Percentiles rank a stretch among this genome's conserved stretches.
These are phyloP conservation scores for Aspergillus phoenicis DNA, from an alignment of 2,329 filamentous ascomycete species.

Conservation along the genomic window DNA sequence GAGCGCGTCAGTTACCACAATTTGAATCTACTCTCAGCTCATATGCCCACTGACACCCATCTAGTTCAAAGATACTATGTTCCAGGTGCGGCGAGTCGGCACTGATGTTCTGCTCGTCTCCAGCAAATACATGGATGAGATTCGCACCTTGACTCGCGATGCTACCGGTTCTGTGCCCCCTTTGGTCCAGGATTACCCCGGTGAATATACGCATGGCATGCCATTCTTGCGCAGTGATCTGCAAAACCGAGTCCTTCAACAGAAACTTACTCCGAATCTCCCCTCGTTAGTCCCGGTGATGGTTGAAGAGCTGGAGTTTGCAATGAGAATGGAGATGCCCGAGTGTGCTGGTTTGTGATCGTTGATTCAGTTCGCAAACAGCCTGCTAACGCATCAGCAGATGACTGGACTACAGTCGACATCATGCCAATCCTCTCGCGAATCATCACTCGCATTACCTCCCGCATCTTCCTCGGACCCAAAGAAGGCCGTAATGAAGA, in stretches of 20 bases:
- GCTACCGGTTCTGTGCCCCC: constrained; percentile 16
- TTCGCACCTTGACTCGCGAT: constrained; percentile 23
- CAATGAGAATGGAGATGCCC: not conserved
- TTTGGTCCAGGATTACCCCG: not conserved
- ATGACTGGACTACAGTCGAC: not conserved
- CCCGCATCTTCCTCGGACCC: not conserved
- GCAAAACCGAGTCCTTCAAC: not conserved
- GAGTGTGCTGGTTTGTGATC: not conserved
- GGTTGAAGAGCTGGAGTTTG: not conserved
- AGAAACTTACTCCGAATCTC: not conserved
- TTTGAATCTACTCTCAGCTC: not conserved
- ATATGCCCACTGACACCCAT: not conserved
- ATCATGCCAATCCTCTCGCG: not conserved
- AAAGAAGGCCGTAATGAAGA: not conserved
- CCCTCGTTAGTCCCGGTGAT: not conserved
- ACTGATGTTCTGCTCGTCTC: constrained; percentile 27
- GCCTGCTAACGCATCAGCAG: not conserved
- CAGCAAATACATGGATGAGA: constrained; percentile 29
- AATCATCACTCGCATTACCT: not conserved
- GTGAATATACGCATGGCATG: not conserved
- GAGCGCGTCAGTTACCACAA: not conserved
- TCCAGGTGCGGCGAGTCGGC: not conserved
- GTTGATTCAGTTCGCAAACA: too few relatives aligned
- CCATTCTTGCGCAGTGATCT: not conserved
- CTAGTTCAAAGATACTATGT: not conserved